Evolutionary conservation across 2,329 filamentous ascomycete genomes (phyloP).

Genomic region (Curvularia verruculosa): DNA sequence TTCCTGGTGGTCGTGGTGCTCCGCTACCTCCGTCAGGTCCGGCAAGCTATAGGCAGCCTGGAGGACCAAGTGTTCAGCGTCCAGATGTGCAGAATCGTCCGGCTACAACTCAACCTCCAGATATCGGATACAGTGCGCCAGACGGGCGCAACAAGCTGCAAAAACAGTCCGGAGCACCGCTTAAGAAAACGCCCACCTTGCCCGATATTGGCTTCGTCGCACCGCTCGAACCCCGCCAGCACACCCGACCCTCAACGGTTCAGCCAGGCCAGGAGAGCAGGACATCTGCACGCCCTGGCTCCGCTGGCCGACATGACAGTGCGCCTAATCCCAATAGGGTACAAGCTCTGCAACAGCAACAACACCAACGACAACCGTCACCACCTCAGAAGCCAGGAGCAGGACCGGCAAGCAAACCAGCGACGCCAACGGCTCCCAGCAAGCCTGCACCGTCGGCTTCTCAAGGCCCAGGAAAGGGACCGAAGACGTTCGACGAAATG

Average conservation of each 20-base stretch:
- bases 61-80: conserved; percentile 46
- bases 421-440: conserved; percentile 31
- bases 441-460: conserved; percentile 39
- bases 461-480: conserved; percentile 69
- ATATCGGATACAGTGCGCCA: conserved; percentile 52
- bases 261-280: conserved; percentile 45
- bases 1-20: conserved; percentile 35
- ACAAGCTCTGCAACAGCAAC: conserved; percentile 32
- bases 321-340: conserved; percentile 34
- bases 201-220: conserved; percentile 49
- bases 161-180: conserved; percentile 39
- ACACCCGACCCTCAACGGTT: conserved; percentile 43
- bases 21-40: conserved; percentile 41
- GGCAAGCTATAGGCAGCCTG: conserved; percentile 47
- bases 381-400: conserved; percentile 26
- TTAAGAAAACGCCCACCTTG: conserved; percentile 42
- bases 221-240: conserved; percentile 45
- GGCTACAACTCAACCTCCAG: conserved; percentile 50
- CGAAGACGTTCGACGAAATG: conserved; percentile 98
- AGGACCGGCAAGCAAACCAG: conserved; percentile 26
- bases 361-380: conserved; percentile 20
- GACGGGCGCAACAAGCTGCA: conserved; percentile 55
- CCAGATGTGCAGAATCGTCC: conserved; percentile 44
- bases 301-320: conserved; percentile 39
- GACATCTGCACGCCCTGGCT: conserved; percentile 35